A percentile compares a stretch with the other conserved stretches of the same genome.
Conservation (phyloP, 1,284 basidiomycete genomes). For the Ceratobasidium sp. region DNA sequence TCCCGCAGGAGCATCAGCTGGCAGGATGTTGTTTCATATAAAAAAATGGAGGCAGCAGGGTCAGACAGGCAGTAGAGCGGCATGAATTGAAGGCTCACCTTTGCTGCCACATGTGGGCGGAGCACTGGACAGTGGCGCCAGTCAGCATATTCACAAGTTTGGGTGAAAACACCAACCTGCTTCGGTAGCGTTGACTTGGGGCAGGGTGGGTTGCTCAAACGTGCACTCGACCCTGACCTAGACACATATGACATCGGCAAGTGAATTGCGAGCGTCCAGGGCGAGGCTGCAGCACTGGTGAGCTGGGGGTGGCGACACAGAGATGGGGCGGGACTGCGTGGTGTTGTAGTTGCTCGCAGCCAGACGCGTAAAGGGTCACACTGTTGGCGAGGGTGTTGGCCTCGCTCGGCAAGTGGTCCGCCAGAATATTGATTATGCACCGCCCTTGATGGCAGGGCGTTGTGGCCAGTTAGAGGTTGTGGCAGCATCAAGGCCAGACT, state of each 20-base stretch:
- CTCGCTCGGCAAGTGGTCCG: conserved; percentile 28
- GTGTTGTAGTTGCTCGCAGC: not conserved
- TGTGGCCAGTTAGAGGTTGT: too few relatives aligned
- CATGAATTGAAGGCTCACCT: too few relatives aligned
- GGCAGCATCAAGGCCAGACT: too few relatives aligned
- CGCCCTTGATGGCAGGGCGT: conserved; percentile 20
- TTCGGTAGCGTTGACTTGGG: conserved; percentile 20
- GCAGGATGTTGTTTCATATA: too few relatives aligned
- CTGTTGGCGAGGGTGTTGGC: conserved; percentile 32
- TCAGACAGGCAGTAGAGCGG: too few relatives aligned
- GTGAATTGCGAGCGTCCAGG: conserved; percentile 12
- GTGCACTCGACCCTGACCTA: conserved; percentile 24
- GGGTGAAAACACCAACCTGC: not conserved
- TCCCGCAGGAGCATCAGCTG: too few relatives aligned
- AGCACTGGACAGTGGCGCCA: too few relatives aligned
- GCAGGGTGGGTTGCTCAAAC: conserved; percentile 31
- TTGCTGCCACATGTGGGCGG: too few relatives aligned
- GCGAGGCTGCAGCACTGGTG: not conserved
- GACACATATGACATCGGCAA: conserved; percentile 31
- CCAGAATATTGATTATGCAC: conserved; percentile 30
- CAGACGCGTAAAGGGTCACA: conserved; percentile 11
- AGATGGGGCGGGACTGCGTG: not conserved
- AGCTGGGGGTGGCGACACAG: not conserved
- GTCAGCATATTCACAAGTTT: not conserved
- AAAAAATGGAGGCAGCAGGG: too few relatives aligned